Conservation (phyloP, 129 eudicot genomes). For the Glebionis coronaria region DNA sequence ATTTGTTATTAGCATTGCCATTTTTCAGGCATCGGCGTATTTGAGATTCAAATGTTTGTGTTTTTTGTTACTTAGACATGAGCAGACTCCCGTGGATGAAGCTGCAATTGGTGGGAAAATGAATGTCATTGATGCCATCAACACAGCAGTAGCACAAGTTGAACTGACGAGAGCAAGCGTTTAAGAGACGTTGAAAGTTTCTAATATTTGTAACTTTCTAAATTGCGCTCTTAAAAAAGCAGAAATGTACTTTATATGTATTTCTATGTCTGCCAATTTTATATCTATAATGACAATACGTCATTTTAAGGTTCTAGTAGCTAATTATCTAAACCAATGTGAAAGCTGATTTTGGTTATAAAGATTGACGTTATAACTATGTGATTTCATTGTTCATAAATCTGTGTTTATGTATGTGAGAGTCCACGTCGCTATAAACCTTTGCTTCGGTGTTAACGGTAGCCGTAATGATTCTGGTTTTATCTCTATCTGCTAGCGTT, state of each 20-base stretch:
- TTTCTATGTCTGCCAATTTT: background rate
- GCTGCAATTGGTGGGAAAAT: constrained; percentile 60
- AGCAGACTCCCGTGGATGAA: constrained; percentile 83
- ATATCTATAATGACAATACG: no score
- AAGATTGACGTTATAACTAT: no score
- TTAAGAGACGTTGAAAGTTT: background rate
- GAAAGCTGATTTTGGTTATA: no score
- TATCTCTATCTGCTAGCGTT: no score
- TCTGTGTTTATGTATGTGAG: no score
- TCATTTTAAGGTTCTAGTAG: no score
- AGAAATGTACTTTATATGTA: background rate
- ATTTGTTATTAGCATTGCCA: background rate
- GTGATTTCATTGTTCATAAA: no score
- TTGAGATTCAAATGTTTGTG: background rate
- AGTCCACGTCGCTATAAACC: no score
- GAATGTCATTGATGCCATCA: constrained; percentile 76
- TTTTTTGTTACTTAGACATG: constrained; percentile 51
- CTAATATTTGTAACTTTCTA: background rate
- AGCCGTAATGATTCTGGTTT: no score
- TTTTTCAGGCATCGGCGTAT: background rate
- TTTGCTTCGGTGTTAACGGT: no score
- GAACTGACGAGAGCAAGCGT: constrained; percentile 62
- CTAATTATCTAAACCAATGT: no score
- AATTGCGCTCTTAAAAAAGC: background rate
- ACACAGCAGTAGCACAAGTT: constrained; percentile 54